Evolutionary conservation across 805 yeast genomes (phyloP).

Genomic region (Pichia nanzhaoensis): DNA sequence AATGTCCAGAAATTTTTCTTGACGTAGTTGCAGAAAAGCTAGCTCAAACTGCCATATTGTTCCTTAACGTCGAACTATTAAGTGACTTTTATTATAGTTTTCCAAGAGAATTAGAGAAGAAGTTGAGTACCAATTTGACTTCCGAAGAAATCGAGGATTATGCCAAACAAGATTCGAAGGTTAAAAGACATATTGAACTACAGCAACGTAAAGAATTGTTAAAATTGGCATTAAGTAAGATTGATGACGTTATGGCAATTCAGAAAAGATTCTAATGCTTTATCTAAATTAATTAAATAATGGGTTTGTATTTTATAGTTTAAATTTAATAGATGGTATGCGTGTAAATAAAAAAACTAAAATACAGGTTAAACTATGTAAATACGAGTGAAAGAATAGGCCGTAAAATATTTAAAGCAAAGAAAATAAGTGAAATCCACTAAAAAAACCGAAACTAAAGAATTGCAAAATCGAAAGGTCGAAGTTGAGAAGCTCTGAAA

Average conservation of each 20-base stretch:
- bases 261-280: conserved; percentile 32
- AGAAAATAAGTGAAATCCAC: too few species aligned
- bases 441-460: not conserved
- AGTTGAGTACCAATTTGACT: conserved; percentile 55
- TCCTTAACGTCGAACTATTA: conserved; percentile 85
- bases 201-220: conserved; percentile 89
- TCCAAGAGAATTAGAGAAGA: conserved; percentile 85
- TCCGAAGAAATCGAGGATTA: conserved; percentile 77
- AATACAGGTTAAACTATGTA: too few species aligned
- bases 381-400: too few species aligned
- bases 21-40: conserved; percentile 89
- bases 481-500: not conserved
- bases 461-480: not conserved
- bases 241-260: conserved; percentile 74
- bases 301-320: not conserved
- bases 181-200: conserved; percentile 83
- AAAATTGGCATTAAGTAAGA: conserved; percentile 76
- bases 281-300: not conserved
- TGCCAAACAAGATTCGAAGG: conserved; percentile 92
- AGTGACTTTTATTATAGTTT: conserved; percentile 95
- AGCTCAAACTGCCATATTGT: conserved; percentile 87
- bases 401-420: too few species aligned
- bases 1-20: conserved; percentile 90
- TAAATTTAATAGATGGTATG: not conserved
- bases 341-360: too few species aligned